Conservation (phyloP, 2,329 filamentous ascomycete species). For the Aureobasidium sp. region DNA sequence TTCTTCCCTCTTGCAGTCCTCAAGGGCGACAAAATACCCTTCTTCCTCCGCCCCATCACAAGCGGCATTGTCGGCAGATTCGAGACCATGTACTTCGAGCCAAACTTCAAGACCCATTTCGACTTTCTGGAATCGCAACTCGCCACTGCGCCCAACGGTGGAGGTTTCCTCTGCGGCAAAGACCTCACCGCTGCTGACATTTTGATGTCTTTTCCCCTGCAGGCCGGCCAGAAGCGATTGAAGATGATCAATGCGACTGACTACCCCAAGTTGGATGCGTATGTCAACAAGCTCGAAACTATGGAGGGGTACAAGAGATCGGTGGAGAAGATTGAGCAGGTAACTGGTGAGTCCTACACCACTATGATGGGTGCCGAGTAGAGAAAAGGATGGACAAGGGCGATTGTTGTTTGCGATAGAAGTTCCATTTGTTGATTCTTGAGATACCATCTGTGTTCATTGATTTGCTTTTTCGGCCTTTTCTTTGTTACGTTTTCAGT, state of each 20-base stretch:
- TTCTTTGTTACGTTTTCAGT: background rate
- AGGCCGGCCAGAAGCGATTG: constrained; percentile 30
- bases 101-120: constrained; percentile 41
- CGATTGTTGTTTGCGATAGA: background rate
- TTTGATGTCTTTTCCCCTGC: constrained; percentile 43
- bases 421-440: background rate
- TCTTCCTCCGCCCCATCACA: constrained; percentile 60
- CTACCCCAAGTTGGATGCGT: constrained; percentile 40
- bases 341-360: constrained; percentile 23
- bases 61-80: constrained; percentile 43
- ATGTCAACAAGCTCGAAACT: constrained; percentile 37
- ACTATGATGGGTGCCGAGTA: background rate
- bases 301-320: constrained; percentile 38
- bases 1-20: constrained; percentile 1
- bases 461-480: background rate
- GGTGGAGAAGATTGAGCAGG: constrained; percentile 42
- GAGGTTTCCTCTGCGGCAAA: constrained; percentile 42
- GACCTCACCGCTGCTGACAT: constrained; percentile 45
- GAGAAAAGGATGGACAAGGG: background rate
- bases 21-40: constrained; percentile 41
- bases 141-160: constrained; percentile 36
- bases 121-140: constrained; percentile 44
- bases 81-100: constrained; percentile 35
- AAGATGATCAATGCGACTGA: constrained; percentile 32
- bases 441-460: background rate